Conservation (phyloP, 2,329 filamentous ascomycete species). For the Trichoderma lentiforme region DNA sequence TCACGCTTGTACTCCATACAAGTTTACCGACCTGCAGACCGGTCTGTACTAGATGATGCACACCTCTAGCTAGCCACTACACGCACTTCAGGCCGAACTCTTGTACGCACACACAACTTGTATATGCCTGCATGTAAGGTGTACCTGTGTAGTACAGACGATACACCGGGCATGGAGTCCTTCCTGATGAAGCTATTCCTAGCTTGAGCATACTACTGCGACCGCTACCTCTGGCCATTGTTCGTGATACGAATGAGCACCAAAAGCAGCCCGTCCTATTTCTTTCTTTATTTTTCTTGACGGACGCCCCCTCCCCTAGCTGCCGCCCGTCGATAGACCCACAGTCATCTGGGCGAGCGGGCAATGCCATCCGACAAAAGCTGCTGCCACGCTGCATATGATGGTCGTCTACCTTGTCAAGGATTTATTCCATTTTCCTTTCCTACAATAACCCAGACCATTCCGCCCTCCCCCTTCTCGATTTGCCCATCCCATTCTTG, state of each 20-base stretch:
- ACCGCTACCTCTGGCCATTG: neutral
- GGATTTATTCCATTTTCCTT: neutral
- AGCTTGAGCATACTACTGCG: neutral
- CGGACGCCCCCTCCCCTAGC: slow-evolving; percentile 5
- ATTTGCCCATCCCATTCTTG: neutral
- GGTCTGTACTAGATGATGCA: neutral
- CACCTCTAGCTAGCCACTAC: neutral
- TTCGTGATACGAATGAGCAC: neutral
- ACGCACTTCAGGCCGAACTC: neutral
- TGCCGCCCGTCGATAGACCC: slow-evolving; percentile 15
- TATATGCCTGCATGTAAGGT: neutral
- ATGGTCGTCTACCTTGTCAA: neutral
- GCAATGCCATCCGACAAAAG: neutral
- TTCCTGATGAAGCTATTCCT: neutral
- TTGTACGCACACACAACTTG: neutral
- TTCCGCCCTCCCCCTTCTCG: neutral
- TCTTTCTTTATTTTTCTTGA: neutral
- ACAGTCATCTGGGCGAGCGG: slow-evolving; percentile 6
- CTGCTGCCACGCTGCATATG: neutral
- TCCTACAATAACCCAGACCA: slow-evolving; percentile 1
- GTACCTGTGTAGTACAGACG: neutral
- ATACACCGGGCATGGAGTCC: neutral
- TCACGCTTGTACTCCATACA: neutral
- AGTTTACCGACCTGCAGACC: neutral
- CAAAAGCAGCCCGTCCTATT: neutral